A percentile compares a stretch with the other conserved stretches of the same genome.
Evolutionary conservation across 164 flowering plant species (phyloP).

Genomic region (Vitis cinerea): DNA sequence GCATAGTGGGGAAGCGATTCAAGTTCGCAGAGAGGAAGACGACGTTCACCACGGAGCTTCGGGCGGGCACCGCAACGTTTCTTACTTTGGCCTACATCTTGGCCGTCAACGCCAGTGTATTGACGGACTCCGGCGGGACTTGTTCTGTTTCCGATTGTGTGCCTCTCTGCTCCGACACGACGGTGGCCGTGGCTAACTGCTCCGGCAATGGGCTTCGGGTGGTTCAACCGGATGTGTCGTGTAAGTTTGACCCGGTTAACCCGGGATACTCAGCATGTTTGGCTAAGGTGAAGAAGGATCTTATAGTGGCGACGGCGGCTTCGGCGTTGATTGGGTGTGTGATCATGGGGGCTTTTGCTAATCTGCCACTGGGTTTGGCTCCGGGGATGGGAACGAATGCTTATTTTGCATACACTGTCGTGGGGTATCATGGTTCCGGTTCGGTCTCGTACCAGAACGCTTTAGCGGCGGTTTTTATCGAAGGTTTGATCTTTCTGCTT

Average conservation of each 20-base stretch:
- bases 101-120: conserved; percentile 88
- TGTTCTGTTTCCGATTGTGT: conserved; percentile 78
- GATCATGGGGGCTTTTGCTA: conserved; percentile 82
- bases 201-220: conserved; percentile 31
- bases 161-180: conserved; percentile 52
- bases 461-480: conserved; percentile 70
- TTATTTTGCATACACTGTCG: conserved; percentile 88
- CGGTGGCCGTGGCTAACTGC: conserved; percentile 35
- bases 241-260: conserved; percentile 75
- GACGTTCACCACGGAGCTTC: conserved; percentile 86
- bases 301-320: conserved; percentile 79
- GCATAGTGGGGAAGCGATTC: conserved; percentile 62
- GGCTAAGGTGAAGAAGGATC: conserved; percentile 47
- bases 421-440: conserved; percentile 93
- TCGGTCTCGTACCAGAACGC: conserved; percentile 57
- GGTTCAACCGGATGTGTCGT: conserved; percentile 50
- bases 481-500: conserved; percentile 66
- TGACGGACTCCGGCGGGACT: conserved; percentile 84
- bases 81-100: conserved; percentile 96
- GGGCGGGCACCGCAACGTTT: conserved; percentile 93
- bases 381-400: conserved; percentile 97
- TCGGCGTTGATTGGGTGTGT: conserved; percentile 76
- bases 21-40: conserved; percentile 59
- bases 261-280: conserved; percentile 76
- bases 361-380: conserved; percentile 78